A percentile compares a stretch with the other conserved stretches of the same genome.
These are phyloP conservation scores for Lojkania enalia DNA, from an alignment of 2,329 filamentous ascomycete species.

Conservation along the genomic window DNA sequence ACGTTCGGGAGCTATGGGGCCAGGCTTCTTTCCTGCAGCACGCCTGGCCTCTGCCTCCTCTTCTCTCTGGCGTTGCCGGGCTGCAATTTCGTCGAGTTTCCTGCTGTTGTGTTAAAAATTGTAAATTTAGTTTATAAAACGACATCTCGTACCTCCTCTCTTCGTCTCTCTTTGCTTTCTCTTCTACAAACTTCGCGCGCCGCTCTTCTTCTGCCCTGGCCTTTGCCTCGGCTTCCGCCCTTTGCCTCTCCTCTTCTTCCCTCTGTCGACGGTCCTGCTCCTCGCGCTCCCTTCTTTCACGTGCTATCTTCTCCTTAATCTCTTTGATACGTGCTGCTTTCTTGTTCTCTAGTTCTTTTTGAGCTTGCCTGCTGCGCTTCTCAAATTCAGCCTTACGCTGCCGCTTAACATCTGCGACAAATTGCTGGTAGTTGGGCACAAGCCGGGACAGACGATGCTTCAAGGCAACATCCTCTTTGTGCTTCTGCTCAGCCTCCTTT, in stretches of 20 bases:
- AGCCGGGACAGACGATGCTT: constrained; percentile 90
- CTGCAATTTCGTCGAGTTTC: constrained; percentile 64
- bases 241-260: constrained; percentile 84
- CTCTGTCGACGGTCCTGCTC: constrained; percentile 76
- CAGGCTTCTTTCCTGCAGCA: constrained; percentile 63
- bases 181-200: constrained; percentile 72
- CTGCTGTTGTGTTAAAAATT: constrained; percentile 49
- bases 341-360: constrained; percentile 90
- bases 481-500: constrained; percentile 79
- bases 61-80: constrained; percentile 76
- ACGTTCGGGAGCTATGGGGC: constrained; percentile 41
- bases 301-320: constrained; percentile 77
- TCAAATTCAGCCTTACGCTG: constrained; percentile 94
- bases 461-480: constrained; percentile 87
- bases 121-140: constrained; percentile 11
- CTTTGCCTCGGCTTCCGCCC: constrained; percentile 84
- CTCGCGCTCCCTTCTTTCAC: constrained; percentile 82
- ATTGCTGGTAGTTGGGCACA: constrained; percentile 80
- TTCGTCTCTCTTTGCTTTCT: constrained; percentile 63
- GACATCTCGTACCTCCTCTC: constrained; percentile 58
- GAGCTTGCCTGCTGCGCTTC: constrained; percentile 86
- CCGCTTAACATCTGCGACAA: constrained; percentile 80
- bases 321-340: constrained; percentile 88
- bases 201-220: constrained; percentile 78
- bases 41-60: constrained; percentile 82